Evolutionary conservation across 2,329 filamentous ascomycete species (phyloP).

Genomic region (Sarocladium strictum): DNA sequence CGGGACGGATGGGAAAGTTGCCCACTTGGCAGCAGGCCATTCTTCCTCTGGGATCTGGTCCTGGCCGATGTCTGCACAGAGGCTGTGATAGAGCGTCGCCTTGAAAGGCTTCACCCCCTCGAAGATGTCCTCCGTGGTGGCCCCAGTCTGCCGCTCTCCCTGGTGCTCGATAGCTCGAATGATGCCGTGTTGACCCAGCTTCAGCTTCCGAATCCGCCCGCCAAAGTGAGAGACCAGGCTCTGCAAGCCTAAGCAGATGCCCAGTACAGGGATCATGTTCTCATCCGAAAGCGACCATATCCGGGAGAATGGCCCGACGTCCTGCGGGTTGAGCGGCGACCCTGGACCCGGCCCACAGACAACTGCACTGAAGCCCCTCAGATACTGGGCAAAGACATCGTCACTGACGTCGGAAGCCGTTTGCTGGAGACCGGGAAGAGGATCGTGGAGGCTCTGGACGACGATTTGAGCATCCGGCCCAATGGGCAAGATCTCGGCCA

Average conservation of each 20-base stretch:
- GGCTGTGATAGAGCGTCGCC: slow-evolving; percentile 72
- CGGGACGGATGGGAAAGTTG: slow-evolving; percentile 17
- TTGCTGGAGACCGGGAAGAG: slow-evolving; percentile 35
- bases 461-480: slow-evolving; percentile 56
- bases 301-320: slow-evolving; percentile 75
- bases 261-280: slow-evolving; percentile 68
- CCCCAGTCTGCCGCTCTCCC: slow-evolving; percentile 11
- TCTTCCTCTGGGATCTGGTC: slow-evolving; percentile 26
- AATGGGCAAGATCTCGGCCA: slow-evolving; percentile 56
- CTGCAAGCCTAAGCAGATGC: slow-evolving; percentile 87
- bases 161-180: slow-evolving; percentile 60
- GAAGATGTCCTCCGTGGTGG: slow-evolving; percentile 53
- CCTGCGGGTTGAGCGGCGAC: slow-evolving; percentile 62
- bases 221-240: slow-evolving; percentile 67
- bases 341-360: slow-evolving; percentile 90
- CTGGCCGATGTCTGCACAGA: slow-evolving; percentile 50
- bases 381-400: slow-evolving; percentile 31
- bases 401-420: slow-evolving; percentile 40
- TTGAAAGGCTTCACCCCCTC: slow-evolving; percentile 49
- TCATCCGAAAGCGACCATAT: slow-evolving; percentile 64
- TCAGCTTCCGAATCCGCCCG: slow-evolving; percentile 57
- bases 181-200: slow-evolving; percentile 77
- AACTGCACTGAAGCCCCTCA: slow-evolving; percentile 68
- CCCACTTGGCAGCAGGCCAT: slow-evolving; percentile 26
- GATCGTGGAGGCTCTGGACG: slow-evolving; percentile 15